These are phyloP conservation scores for Cyclanthera cordifolia DNA, from an alignment of 306 rosid genomes.

Conservation along the genomic window DNA sequence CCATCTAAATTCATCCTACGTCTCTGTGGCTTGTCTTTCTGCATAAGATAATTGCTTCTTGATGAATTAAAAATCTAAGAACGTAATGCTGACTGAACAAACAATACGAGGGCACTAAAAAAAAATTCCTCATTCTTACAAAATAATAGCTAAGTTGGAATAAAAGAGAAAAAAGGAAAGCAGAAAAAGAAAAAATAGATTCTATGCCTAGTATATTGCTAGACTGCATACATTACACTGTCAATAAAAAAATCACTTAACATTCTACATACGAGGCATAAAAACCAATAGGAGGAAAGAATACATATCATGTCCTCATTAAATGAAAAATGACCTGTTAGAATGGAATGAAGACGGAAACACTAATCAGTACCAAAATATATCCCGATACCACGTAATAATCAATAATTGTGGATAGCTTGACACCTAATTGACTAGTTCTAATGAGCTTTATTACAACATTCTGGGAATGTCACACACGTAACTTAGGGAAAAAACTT, in stretches of 20 bases:
- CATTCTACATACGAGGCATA: background rate
- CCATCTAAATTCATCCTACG: slow-evolving; percentile 58
- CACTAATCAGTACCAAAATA: background rate
- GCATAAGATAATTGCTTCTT: slow-evolving; percentile 11
- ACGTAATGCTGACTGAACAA: background rate
- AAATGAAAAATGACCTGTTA: background rate
- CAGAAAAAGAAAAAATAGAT: background rate
- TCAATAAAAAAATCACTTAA: background rate
- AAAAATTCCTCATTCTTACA: background rate
- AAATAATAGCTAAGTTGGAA: background rate
- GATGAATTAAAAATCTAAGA: background rate
- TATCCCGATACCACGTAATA: background rate
- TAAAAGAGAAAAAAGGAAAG: background rate
- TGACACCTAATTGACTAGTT: background rate
- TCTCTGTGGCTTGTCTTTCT: slow-evolving; percentile 71
- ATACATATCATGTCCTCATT: background rate
- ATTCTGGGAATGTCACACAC: background rate
- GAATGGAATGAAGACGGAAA: background rate
- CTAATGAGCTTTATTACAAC: background rate
- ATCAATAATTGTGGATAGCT: background rate
- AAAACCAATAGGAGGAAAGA: background rate
- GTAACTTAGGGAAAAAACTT: background rate
- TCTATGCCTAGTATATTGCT: background rate
- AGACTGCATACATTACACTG: background rate
- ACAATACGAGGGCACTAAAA: background rate